Base-by-base conservation (phyloP, 2,329 filamentous ascomycete species). In the Apiospora arundinis region DNA sequence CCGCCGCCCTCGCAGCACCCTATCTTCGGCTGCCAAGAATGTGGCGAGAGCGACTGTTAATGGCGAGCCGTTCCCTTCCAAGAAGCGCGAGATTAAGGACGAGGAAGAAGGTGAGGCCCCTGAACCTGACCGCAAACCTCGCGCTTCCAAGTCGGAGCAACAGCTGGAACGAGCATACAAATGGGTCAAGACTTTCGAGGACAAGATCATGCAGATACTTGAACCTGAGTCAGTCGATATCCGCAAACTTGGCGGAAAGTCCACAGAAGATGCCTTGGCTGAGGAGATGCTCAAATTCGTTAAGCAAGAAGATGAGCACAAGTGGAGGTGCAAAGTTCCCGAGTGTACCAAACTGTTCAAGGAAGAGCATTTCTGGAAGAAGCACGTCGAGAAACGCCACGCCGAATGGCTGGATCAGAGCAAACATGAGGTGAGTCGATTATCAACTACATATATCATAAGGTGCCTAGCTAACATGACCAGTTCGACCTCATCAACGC, bases 121-220 rank as follows among this genome's bases (percentile, higher is more conserved):
- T 8, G 87, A 89, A 48, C 80, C 80, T 7, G 93, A 96, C 73
- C 93, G 93, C 78, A 95, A 94, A 77, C 91, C 92, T 73, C 88
- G 90, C 70, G 91, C 88, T 32, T 91, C 88, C 68, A 97, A 97
- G 84, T 91, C 91, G 5, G 95, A 97, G 77, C 94, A 97, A 80
- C 96, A 98, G 80, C 89, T 98, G 18, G 93, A 97, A 78, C 92
- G 95, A 71, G 96, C 96, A 0, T 98, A 95, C 84, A 99, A 98
- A 79, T 99, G 97, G 96, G 97, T 99, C 72, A 97, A 93, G 85
- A 98, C 96, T 0, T 99, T 97, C 78, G 96, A 99, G 80, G 96
- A 99, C 79, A 99, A 99, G 84, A 88, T 99, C 69, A 86, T 94
- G 80, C 95, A 98, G 80, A 93, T 98, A 66, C 87, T 99, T 18